Conservation (phyloP, 208 protist genomes). For the Leptomonas seymouri region DNA sequence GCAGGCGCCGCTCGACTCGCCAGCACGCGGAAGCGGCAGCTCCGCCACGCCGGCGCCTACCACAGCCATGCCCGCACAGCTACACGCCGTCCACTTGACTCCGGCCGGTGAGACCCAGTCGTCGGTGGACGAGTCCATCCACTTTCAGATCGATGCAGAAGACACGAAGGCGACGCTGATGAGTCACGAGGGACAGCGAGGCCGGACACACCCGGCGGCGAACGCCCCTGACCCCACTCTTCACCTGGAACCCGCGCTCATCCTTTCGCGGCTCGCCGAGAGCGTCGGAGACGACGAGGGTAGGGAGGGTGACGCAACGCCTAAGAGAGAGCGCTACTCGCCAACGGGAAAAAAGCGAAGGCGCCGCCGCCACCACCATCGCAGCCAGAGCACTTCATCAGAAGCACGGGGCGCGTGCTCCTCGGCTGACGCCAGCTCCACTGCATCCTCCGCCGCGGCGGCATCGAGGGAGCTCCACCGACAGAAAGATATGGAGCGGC, state of each 20-base stretch:
- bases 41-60: background rate
- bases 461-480: background rate
- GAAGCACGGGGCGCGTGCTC: no score
- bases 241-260: background rate
- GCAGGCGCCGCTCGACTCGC: background rate
- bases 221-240: background rate
- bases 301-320: no score
- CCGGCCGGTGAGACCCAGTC: slow-evolving; percentile 1
- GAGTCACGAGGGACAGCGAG: background rate
- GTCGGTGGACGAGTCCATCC: slow-evolving; percentile 10
- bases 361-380: background rate
- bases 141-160: slow-evolving; percentile 17
- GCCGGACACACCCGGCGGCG: background rate
- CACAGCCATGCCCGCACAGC: background rate
- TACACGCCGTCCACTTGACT: background rate
- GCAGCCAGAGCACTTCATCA: background rate
- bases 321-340: background rate
- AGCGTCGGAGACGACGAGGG: no score
- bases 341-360: background rate
- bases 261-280: background rate
- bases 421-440: background rate
- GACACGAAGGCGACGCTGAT: background rate
- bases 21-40: background rate
- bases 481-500: background rate
- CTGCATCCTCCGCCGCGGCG: slow-evolving; percentile 4